Evolutionary conservation across 805 yeast genomes (phyloP), one percentile per base, ranked within the genome.

Genomic region (Martiniozyma abietophila): DNA sequence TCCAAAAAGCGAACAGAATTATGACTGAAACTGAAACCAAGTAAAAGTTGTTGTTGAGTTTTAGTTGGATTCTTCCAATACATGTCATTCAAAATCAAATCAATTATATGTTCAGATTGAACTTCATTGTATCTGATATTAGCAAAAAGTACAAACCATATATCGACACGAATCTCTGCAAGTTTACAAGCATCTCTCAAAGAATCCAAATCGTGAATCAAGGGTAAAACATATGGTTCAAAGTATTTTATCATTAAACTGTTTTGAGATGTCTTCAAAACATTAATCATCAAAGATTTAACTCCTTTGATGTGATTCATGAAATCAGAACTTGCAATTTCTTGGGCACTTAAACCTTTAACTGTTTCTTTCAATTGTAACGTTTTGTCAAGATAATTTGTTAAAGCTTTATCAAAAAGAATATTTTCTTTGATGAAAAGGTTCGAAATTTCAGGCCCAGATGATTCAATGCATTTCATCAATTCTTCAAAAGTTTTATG

Each of bases 121-220:
- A 55, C 59, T 11, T 57, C 50, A 25, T 69, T 58, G 40, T 61
- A 69, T 5, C 74, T 63, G 21, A 73, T 48, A 18, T 65, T 59
- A 0, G 78, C 72, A 4, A 80, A 50, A 19, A 58, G 50, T 12
- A 61, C 53, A 42, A 71, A 65, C 16, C 71, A 45, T 6, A 56
- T 47, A 2, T 70, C 63, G 0, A 89, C 81, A 25, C 66, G 65
- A 8, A 81, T 55, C 21, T 67, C 68, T 0, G 79, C 78, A 37
- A 81, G 55, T 44, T 80, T 83, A 44, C 94, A 81, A 10, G 83
- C 83, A 41, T 89, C 96, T 40, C 83, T 76, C 63, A 81, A 69
- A 29, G 66, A 69, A 33, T 76, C 71, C 30, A 85, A 58, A 12
- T 68, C 62, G 48, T 83, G 61, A 37, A 85, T 59, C 41, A 82